A percentile compares a stretch with the other conserved stretches of the same genome.
These are phyloP conservation scores for Populus ilicifolia DNA, from an alignment of 345 rosid genomes.

Conservation along the genomic window DNA sequence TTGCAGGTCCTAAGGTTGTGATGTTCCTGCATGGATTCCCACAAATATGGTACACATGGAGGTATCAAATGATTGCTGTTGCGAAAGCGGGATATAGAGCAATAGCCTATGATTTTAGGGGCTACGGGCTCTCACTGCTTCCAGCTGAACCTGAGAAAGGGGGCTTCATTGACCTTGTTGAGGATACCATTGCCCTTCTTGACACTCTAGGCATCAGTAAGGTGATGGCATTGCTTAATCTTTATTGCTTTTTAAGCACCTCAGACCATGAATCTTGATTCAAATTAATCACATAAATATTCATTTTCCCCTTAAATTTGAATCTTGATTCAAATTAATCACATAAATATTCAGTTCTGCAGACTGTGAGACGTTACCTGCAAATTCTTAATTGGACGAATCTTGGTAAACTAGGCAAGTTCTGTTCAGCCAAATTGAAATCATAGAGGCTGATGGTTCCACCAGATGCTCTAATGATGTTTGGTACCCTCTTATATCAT, in stretches of 20 bases:
- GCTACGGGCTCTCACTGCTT: constrained; percentile 40
- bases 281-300: not conserved
- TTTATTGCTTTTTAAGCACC: too few relatives aligned
- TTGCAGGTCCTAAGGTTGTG: constrained; percentile 28
- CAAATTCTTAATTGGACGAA: not conserved
- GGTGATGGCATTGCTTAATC: constrained; percentile 9
- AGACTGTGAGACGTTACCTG: too few relatives aligned
- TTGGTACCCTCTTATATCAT: too few relatives aligned
- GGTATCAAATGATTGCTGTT: constrained; percentile 38
- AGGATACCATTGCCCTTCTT: constrained; percentile 32
- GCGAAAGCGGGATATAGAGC: constrained; percentile 32
- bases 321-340: too few relatives aligned
- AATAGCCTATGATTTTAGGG: constrained; percentile 36
- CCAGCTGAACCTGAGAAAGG: constrained; percentile 38
- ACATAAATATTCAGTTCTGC: too few relatives aligned
- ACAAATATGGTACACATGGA: constrained; percentile 44
- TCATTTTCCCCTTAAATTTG: too few relatives aligned
- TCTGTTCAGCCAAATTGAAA: not conserved
- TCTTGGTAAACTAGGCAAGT: not conserved
- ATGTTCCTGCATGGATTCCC: constrained; percentile 49
- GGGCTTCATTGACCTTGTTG: constrained; percentile 22
- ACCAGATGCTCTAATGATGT: not conserved
- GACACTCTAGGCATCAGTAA: constrained; percentile 25
- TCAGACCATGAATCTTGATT: not conserved
- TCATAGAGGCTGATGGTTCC: too few relatives aligned